Evolutionary conservation across 192 early-diverging fungal species (phyloP), one percentile per base, ranked within the genome.

Genomic region (Allomyces macrogynus): DNA sequence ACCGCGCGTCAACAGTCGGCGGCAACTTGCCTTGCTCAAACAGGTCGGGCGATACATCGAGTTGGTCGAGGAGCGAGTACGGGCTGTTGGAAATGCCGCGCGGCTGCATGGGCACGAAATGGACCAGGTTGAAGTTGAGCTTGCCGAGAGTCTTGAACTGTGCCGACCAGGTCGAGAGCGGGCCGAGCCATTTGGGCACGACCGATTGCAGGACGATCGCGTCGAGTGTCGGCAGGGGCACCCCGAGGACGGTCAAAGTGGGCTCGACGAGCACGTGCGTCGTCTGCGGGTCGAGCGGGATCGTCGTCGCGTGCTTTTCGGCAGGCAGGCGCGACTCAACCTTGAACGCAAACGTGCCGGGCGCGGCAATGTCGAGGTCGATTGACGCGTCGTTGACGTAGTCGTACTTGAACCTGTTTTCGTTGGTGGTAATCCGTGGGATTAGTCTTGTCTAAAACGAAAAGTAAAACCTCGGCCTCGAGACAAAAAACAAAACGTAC

Each of bases 41-140:
- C 49, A 97, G 74, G 65, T 93, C 89, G 64, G 88, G 84, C 4
- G 87, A 87, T 24, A 96, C 78, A 18, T 87, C 78, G 20, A 97
- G 80, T 74, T 97, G 96, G 76, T 95, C 89, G 69, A 79, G 89
- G 63, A 99, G 92, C 62, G 91, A 90, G 78, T 94, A 99, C n/a
- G 96, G 96, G 10, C 93, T 96, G 73, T 99, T 90, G 0, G 93
- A 96, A 9, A 70, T 72, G 32, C 96, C 96, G 57, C 96, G 80
- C 69, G 83, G 77, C 72, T 93, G 91, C 67, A 96, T 72, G 1
- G 96, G 96, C 1, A 94, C 91, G 77, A 95, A 97, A 68, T 99
- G 96, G 20, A 97, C 79, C 93, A 95, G 93, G 72, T 99, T 99
- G 79, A 97, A 99, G 10, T 93, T 90, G 23, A 81, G 74, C n/a